Conservation (phyloP, 805 yeast species). For the Starmera pachycereana region DNA sequence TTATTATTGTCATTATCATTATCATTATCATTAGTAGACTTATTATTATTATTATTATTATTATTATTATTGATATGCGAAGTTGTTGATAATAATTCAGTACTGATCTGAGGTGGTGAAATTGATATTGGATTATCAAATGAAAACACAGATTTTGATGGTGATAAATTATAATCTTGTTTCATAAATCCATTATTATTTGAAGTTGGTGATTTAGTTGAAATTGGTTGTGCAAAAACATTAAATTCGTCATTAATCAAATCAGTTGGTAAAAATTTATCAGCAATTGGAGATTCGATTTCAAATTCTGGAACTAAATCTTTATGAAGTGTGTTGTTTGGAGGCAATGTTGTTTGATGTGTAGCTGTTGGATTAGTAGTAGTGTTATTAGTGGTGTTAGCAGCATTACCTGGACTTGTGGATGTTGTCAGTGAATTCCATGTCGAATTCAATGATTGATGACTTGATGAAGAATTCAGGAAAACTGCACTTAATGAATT, state of each 20-base stretch:
- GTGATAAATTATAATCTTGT: background rate
- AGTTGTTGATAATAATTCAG: background rate
- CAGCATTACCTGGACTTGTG: too few species aligned
- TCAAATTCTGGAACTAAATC: constrained; percentile 3
- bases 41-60: background rate
- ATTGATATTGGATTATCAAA: background rate
- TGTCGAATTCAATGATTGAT: too few species aligned
- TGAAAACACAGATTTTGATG: background rate
- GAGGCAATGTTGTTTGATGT: background rate
- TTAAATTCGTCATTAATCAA: constrained; percentile 18
- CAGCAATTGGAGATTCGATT: constrained; percentile 23
- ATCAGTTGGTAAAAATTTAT: constrained; percentile 26
- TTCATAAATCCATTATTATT: background rate
- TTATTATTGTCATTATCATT: too few species aligned
- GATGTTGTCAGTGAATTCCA: too few species aligned
- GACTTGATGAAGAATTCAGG: too few species aligned
- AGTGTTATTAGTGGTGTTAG: background rate
- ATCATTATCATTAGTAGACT: background rate
- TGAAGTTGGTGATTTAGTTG: background rate
- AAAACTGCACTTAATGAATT: too few species aligned
- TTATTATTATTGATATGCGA: background rate
- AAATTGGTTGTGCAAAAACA: background rate
- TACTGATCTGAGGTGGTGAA: too few species aligned
- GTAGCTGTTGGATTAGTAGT: constrained; percentile 1
- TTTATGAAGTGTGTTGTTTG: background rate